Evolutionary conservation across 805 yeast species (phyloP).

Genomic region (Candida morakotiae): DNA sequence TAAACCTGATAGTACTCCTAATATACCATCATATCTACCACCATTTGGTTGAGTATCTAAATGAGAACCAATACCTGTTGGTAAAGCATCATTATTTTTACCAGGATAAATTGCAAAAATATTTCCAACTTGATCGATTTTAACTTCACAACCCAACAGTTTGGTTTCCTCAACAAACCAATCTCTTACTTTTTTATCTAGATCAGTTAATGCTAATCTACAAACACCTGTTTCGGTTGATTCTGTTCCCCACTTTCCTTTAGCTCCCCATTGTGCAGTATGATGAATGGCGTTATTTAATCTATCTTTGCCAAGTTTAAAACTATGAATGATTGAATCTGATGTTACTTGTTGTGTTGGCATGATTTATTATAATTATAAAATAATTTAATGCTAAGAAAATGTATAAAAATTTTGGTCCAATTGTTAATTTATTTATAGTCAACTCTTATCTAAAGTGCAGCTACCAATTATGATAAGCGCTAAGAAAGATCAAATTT

Average conservation of each 20-base stretch:
- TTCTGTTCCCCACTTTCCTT: constrained; percentile 54
- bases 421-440: no score
- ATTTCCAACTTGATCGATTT: constrained; percentile 63
- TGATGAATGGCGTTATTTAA: constrained; percentile 57
- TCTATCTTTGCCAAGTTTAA: constrained; percentile 26
- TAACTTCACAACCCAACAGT: constrained; percentile 52
- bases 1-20: constrained; percentile 64
- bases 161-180: constrained; percentile 58
- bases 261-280: constrained; percentile 62
- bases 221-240: constrained; percentile 65
- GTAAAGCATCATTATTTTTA: constrained; percentile 32
- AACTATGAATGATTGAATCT: neutral
- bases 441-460: no score
- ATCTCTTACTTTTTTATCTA: constrained; percentile 60
- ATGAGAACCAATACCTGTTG: constrained; percentile 71
- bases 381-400: no score
- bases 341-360: neutral
- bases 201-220: constrained; percentile 57
- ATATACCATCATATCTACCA: constrained; percentile 71
- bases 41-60: constrained; percentile 78
- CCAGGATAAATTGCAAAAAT: constrained; percentile 67
- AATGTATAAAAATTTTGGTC: no score
- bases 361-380: no score
- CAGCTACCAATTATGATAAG: no score
- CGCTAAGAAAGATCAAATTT: no score